Evolutionary conservation across 768 basidiomycete genomes (phyloP), one percentile per base, ranked within the genome.

Genomic region (Dioszegia hungarica): DNA sequence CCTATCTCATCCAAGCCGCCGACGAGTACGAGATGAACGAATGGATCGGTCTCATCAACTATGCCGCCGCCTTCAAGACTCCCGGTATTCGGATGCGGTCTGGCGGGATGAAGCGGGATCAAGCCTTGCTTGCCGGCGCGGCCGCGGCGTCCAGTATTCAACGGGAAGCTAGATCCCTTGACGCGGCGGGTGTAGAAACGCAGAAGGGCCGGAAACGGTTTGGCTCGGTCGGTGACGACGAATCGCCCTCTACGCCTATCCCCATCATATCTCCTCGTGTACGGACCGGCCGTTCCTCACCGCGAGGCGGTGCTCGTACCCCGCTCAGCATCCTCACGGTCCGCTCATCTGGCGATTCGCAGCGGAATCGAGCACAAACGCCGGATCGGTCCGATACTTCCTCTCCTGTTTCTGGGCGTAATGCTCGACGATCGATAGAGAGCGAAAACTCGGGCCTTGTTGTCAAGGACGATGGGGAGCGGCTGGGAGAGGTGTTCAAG

Each of bases 1-100:
- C 49, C 63, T 83, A 87, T 57, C 82, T 98, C 34, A 80, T 97
- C 19, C 89, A 90, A 69, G 82, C 88, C 5, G 68, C 79, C 12
- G 80, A 82, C 65, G 85, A 86, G 57, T 74, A 78, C 40, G 89
- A 92, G 56, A 81, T 89, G 79, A 87, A 92, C 65, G 83, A 86
- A 61, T 99, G 95, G 95, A 85, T 98, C 60, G 82, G 86, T 14
- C 80, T 82, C 29, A 90, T 98, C 70, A 99, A 99, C 77, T 98
- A 95, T 71, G 91, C 91, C 2, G 87, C 90, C 57, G 81, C 89
- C 5, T 98, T 95, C 83, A 91, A 87, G 77, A 85, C 89, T 1
- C 81, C 85, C 15, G 87, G 87, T 10, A 80, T 97, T 34, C 81
- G 84, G 41, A 90, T 95, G 83, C 84, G 92, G 20, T 81, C 88